Base-by-base conservation (phyloP, 2,329 filamentous ascomycete genomes). In the Aspergillus carbonarius region DNA sequence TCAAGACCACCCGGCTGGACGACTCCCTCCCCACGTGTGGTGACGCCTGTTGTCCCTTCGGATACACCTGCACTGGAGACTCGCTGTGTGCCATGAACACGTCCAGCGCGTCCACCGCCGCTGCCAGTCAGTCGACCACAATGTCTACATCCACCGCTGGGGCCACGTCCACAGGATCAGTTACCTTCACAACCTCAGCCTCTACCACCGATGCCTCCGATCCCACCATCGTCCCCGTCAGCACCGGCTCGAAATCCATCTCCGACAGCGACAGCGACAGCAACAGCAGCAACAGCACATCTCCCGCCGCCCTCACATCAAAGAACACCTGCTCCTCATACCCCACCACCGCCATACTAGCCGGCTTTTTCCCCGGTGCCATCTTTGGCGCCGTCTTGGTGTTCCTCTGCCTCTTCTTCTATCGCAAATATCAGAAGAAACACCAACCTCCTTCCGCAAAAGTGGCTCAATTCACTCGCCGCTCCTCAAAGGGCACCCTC, bases 301-400 rank as follows among this genome's bases (percentile, higher is more conserved):
- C 63, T 15, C 40, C 52, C 10, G 44, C 57, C 32, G 20, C 54
- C 25, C 13, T 60, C 20, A n/a, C 57, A 17, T 30, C 49, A 17
- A 60, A 34, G 44, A 57, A 25, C 15, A 66, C 67, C 34, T 77
- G 77, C 46, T 70, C 74, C 25, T 65, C 71, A 4, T 80, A 78
- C 59, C 77, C 79, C 17, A 70, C 65, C 20, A 70, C 66, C 37
- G 79, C 78, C 27, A 65, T 81, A 27, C 58, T 74, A 32, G 78
- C 75, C 8, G 79, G 79, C 17, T 79, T 81, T 66, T 79, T 81
- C 63, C 76, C 79, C 3, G 79, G 79, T 5, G 66, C 77, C 15
- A 54, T 79, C n/a, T 69, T 75, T 27, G 79, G 79, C 6, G 72
- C 74, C 74, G 48, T 88, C 78, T 35, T 80, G 76, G 68, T 83